phyloP scores from a whole-genome alignment of 257 asterid genomes.

The Jacaranda mimosifolia region DNA sequence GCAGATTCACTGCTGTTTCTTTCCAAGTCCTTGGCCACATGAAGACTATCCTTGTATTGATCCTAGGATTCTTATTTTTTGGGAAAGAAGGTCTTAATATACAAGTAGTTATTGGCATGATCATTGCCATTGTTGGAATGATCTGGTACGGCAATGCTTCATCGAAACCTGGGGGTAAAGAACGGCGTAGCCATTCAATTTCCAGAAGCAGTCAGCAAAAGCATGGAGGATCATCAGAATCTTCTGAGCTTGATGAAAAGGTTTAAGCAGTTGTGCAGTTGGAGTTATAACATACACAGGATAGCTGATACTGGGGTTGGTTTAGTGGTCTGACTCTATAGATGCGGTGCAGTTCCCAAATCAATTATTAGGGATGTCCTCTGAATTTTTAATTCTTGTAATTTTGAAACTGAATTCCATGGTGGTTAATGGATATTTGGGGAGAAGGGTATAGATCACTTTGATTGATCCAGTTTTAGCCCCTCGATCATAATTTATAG shows the following conservation, averaged over 20 bases:
- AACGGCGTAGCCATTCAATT: slow-evolving; percentile 59
- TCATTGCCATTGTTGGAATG: slow-evolving; percentile 80
- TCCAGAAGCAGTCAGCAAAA: slow-evolving; percentile 60
- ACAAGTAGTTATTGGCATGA: slow-evolving; percentile 80
- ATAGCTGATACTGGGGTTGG: slow-evolving; percentile 43
- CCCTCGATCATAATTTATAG: slow-evolving; percentile 55
- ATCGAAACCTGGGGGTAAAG: slow-evolving; percentile 86
- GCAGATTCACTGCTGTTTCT: slow-evolving; percentile 62
- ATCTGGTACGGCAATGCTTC: slow-evolving; percentile 90
- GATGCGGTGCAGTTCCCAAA: slow-evolving; percentile 35
- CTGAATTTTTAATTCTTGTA: slow-evolving; percentile 54
- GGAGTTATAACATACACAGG: slow-evolving; percentile 44
- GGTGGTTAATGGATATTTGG: slow-evolving; percentile 38
- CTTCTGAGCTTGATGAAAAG: slow-evolving; percentile 66
- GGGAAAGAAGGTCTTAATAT: slow-evolving; percentile 77
- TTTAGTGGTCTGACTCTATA: slow-evolving; percentile 48
- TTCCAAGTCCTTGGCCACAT: slow-evolving; percentile 66
- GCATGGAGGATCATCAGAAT: slow-evolving; percentile 57
- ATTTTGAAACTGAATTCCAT: slow-evolving; percentile 39
- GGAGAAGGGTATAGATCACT: slow-evolving; percentile 41
- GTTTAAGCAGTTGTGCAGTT: slow-evolving; percentile 51
- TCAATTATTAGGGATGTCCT: slow-evolving; percentile 40
- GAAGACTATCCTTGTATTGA: slow-evolving; percentile 81
- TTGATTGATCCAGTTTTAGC: slow-evolving; percentile 31
- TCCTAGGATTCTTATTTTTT: slow-evolving; percentile 73